Conservation (phyloP, 1,284 basidiomycete genomes). For the Cryptococcus hybrid region DNA sequence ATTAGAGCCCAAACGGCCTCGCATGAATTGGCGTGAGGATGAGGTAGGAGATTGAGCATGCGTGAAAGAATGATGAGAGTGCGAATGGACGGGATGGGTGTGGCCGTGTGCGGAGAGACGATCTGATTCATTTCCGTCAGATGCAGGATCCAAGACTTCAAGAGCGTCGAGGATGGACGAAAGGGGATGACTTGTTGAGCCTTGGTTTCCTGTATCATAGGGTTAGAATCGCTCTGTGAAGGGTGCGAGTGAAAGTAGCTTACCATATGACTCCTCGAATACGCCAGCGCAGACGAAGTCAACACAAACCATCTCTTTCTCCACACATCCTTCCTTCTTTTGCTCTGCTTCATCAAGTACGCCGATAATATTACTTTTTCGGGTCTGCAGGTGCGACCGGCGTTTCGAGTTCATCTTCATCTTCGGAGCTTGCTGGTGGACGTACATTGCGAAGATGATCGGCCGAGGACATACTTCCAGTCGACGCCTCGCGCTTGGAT, state of each 20-base stretch:
- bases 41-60: conserved; percentile 5
- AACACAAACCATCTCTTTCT: conserved; percentile 90
- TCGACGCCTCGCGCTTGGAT: conserved; percentile 9
- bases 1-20: conserved; percentile 7
- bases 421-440: conserved; percentile 11
- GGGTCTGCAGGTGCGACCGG: conserved; percentile 51
- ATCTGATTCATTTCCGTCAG: conserved; percentile 34
- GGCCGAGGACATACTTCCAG: conserved; percentile 7
- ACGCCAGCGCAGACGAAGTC: conserved; percentile 74
- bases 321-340: conserved; percentile 89
- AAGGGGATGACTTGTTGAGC: conserved; percentile 80
- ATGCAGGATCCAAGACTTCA: conserved; percentile 58
- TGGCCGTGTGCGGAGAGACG: conserved; percentile 10
- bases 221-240: neutral
- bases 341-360: conserved; percentile 84
- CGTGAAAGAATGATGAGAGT: conserved; percentile 1
- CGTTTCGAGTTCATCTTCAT: conserved; percentile 5
- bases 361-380: conserved; percentile 72
- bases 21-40: conserved; percentile 7
- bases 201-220: conserved; percentile 67
- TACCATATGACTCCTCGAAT: conserved; percentile 87
- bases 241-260: conserved; percentile 17
- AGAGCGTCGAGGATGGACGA: conserved; percentile 87
- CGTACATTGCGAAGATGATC: conserved; percentile 3
- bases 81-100: conserved; percentile 5